Evolutionary conservation across 2,329 filamentous ascomycete species (phyloP).

Genomic region (Curvularia sp.): DNA sequence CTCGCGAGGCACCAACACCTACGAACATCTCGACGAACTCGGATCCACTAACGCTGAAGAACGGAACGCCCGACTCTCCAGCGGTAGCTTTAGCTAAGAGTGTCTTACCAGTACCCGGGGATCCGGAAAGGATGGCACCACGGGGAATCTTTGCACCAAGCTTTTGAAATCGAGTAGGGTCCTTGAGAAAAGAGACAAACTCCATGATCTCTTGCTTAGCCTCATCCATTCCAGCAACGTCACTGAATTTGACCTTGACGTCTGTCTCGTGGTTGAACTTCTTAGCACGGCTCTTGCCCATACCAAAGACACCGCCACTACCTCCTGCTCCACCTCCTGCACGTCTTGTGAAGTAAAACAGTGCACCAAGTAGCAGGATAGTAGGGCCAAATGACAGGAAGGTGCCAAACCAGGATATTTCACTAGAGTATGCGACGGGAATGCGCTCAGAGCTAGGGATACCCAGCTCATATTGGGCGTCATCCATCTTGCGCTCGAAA

Average conservation of each 20-base stretch:
- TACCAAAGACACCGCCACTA: constrained; percentile 82
- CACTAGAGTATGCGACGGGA: constrained; percentile 84
- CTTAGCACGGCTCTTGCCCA: constrained; percentile 94
- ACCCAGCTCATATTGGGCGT: constrained; percentile 83
- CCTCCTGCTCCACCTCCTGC: constrained; percentile 69
- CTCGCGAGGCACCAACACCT: constrained; percentile 93
- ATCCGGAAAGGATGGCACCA: constrained; percentile 95
- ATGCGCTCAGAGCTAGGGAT: constrained; percentile 91
- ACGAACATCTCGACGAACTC: constrained; percentile 99
- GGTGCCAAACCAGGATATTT: constrained; percentile 74
- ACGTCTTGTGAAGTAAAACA: constrained; percentile 80
- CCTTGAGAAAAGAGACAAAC: constrained; percentile 96
- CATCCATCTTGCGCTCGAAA: constrained; percentile 87
- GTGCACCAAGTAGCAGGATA: constrained; percentile 80
- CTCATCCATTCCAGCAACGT: constrained; percentile 98
- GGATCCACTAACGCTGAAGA: constrained; percentile 97
- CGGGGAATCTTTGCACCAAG: constrained; percentile 97
- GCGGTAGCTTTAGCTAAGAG: constrained; percentile 96
- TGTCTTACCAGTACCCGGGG: constrained; percentile 97
- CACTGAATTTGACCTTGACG: constrained; percentile 94
- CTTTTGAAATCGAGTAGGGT: constrained; percentile 89
- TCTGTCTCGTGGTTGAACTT: constrained; percentile 97
- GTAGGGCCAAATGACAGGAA: constrained; percentile 87
- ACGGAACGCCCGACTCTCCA: constrained; percentile 94
- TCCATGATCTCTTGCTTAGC: constrained; percentile 99